Percentiles rank a stretch among this genome's conserved stretches.
Conservation (phyloP, 2,329 filamentous ascomycete genomes). For the Rhynchosporium secalis region DNA sequence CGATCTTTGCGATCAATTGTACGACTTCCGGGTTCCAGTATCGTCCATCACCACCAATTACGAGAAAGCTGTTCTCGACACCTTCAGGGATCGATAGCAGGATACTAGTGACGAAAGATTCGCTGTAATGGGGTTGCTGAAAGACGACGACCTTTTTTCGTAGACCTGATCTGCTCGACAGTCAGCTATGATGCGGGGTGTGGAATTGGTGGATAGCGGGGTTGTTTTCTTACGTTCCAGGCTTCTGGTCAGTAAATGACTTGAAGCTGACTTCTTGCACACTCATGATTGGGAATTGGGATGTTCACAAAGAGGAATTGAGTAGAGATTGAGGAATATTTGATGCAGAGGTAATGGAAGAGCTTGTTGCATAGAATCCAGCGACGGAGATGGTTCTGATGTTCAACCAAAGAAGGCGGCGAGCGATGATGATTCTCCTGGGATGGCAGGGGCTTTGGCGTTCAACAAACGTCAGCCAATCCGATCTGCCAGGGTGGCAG, state of each 20-base stretch:
- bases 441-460: background rate
- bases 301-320: slow-evolving; percentile 16
- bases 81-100: slow-evolving; percentile 96
- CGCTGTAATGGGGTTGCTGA: slow-evolving; percentile 92
- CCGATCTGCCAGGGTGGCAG: background rate
- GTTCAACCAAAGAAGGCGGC: slow-evolving; percentile 12
- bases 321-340: slow-evolving; percentile 8
- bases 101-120: slow-evolving; percentile 92
- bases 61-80: slow-evolving; percentile 76
- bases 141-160: slow-evolving; percentile 99
- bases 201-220: slow-evolving; percentile 30
- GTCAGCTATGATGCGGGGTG: slow-evolving; percentile 35
- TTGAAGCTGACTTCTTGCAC: slow-evolving; percentile 78
- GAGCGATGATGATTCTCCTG: background rate
- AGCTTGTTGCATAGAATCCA: background rate
- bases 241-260: slow-evolving; percentile 95
- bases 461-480: slow-evolving; percentile 13
- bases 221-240: slow-evolving; percentile 80
- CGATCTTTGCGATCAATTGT: slow-evolving; percentile 95
- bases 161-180: slow-evolving; percentile 75
- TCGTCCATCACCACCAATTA: slow-evolving; percentile 95
- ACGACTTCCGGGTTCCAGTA: slow-evolving; percentile 97
- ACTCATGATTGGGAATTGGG: slow-evolving; percentile 57
- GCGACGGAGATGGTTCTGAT: slow-evolving; percentile 1
- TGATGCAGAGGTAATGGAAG: background rate